A percentile compares a stretch with the other conserved stretches of the same genome.
Conservation (phyloP, 2,329 filamentous ascomycete species). For the Colletotrichum karsti region DNA sequence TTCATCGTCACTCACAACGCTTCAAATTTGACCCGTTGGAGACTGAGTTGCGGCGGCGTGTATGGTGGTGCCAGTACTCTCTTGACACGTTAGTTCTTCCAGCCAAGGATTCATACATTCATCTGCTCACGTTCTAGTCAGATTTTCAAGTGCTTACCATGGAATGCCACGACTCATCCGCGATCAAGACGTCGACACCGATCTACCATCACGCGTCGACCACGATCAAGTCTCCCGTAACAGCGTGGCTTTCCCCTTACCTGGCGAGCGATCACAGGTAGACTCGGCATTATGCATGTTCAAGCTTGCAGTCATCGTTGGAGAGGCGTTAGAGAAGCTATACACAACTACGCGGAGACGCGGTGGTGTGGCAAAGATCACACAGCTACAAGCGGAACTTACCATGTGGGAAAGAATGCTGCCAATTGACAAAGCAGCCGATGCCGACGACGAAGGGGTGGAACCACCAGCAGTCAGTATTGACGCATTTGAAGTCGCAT, state of each 20-base stretch:
- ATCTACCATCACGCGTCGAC: constrained; percentile 34
- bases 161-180: constrained; percentile 37
- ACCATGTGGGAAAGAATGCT: constrained; percentile 33
- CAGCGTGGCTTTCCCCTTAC: constrained; percentile 34
- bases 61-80: constrained; percentile 38
- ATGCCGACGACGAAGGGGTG: constrained; percentile 9
- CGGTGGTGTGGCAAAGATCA: constrained; percentile 34
- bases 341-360: constrained; percentile 36
- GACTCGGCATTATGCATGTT: constrained; percentile 34
- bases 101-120: background rate
- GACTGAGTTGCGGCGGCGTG: constrained; percentile 33
- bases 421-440: background rate
- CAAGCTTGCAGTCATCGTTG: constrained; percentile 35
- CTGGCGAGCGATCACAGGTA: constrained; percentile 35
- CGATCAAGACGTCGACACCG: constrained; percentile 36
- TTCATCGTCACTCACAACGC: constrained; percentile 35
- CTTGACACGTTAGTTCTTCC: constrained; percentile 31
- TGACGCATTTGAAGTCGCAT: constrained; percentile 5
- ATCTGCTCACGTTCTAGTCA: constrained; percentile 1
- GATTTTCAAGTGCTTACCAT: constrained; percentile 35
- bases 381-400: constrained; percentile 33
- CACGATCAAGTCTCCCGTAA: constrained; percentile 34
- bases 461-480: background rate
- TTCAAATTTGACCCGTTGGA: constrained; percentile 37
- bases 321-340: constrained; percentile 32